A percentile compares a stretch with the other conserved stretches of the same genome.
Evolutionary conservation across 2,329 filamentous ascomycete genomes (phyloP).

Genomic region (Trichoderma citrinoviride): DNA sequence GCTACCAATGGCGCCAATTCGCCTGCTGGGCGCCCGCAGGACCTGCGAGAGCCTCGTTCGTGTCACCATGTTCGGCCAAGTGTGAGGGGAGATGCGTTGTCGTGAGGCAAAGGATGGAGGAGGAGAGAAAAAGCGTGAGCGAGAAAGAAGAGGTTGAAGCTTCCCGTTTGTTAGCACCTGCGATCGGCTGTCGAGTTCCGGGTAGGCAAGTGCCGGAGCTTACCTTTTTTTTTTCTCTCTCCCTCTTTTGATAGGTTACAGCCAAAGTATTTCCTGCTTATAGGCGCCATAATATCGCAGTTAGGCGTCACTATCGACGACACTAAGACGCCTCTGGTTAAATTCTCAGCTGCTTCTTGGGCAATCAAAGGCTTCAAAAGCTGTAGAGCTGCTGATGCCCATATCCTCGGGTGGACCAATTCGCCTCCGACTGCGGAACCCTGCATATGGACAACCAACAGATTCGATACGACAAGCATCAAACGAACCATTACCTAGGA

Average conservation of each 20-base stretch:
- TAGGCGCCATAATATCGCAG: not conserved
- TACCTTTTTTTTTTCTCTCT: not conserved
- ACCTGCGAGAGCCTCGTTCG: constrained; percentile 24
- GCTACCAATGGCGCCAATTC: constrained; percentile 11
- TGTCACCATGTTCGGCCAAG: constrained; percentile 23
- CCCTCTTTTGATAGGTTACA: not conserved
- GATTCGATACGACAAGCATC: not conserved
- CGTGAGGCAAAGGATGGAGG: not conserved
- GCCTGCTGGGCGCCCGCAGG: constrained; percentile 23
- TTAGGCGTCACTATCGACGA: not conserved
- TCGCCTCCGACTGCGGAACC: constrained; percentile 19
- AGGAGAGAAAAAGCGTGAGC: not conserved
- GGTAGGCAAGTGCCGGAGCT: constrained; percentile 2
- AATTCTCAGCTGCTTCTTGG: not conserved
- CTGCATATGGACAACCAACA: not conserved
- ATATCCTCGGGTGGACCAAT: not conserved
- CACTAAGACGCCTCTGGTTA: not conserved
- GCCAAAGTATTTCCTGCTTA: not conserved
- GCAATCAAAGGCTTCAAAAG: not conserved
- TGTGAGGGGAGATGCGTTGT: not conserved
- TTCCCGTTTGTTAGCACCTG: constrained; percentile 2
- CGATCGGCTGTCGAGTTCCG: constrained; percentile 3
- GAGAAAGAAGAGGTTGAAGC: constrained; percentile 5
- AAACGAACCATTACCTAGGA: not conserved
- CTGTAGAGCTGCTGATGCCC: too few species aligned